A percentile compares a stretch with the other conserved stretches of the same genome.
Conservation (phyloP, 1,139 yeast genomes). For the Diutina siamensis region DNA sequence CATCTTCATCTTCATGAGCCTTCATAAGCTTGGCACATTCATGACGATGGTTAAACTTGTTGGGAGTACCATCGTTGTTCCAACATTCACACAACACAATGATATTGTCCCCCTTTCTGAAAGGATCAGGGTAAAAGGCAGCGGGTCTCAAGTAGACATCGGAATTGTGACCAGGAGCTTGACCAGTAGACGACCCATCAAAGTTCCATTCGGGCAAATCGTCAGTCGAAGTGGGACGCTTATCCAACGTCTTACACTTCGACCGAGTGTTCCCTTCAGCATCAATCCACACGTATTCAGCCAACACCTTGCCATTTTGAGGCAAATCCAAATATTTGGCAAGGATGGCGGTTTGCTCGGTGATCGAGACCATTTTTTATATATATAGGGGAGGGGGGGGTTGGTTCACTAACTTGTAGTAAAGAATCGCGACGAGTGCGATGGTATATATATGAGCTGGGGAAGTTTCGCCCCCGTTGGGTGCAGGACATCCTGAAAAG, state of each 20-base stretch:
- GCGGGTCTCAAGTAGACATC: conserved; percentile 92
- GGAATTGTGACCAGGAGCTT: conserved; percentile 97
- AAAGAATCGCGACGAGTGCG: background rate
- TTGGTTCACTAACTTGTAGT: conserved; percentile 2
- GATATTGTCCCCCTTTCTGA: conserved; percentile 95
- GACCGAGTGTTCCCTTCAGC: conserved; percentile 88
- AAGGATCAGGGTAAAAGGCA: conserved; percentile 90
- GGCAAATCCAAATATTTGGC: conserved; percentile 74
- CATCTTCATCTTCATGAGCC: conserved; percentile 75
- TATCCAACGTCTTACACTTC: conserved; percentile 76
- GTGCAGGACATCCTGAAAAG: conserved; percentile 1
- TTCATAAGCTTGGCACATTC: conserved; percentile 93
- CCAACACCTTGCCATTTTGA: conserved; percentile 79
- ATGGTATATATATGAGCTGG: background rate
- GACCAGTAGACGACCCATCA: conserved; percentile 97
- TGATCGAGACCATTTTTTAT: conserved; percentile 22
- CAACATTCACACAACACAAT: conserved; percentile 93
- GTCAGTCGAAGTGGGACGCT: conserved; percentile 60
- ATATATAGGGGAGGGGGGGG: background rate
- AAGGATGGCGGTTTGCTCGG: conserved; percentile 66
- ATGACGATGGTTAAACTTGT: conserved; percentile 95
- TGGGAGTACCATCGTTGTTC: conserved; percentile 98
- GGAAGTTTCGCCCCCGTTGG: background rate
- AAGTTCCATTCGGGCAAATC: conserved; percentile 99
- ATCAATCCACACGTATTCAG: conserved; percentile 98